These are phyloP conservation scores for Groenewaldozyma auringiensis DNA, from an alignment of 1,139 yeast species.

Conservation along the genomic window DNA sequence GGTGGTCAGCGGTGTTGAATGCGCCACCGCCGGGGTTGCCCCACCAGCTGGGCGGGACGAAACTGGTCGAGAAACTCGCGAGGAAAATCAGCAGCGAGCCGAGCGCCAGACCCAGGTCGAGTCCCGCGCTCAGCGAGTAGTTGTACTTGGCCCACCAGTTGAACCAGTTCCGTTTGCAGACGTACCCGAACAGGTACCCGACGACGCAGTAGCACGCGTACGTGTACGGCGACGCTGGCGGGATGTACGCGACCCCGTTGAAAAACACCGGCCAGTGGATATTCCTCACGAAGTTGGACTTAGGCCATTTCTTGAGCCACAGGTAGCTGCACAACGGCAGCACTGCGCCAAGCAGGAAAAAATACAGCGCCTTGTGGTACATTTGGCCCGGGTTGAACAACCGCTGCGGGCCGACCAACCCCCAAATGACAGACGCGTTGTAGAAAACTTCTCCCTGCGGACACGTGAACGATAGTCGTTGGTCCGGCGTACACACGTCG, in stretches of 20 bases:
- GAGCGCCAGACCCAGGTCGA: conserved; percentile 51
- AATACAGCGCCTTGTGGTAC: conserved; percentile 37
- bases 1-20: conserved; percentile 22
- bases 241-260: conserved; percentile 42
- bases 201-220: conserved; percentile 43
- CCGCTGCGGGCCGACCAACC: conserved; percentile 52
- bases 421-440: conserved; percentile 58
- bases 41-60: conserved; percentile 49
- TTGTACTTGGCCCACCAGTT: conserved; percentile 64
- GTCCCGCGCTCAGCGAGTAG: conserved; percentile 50
- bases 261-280: conserved; percentile 47
- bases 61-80: conserved; percentile 33
- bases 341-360: conserved; percentile 42
- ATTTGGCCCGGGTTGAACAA: conserved; percentile 35
- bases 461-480: conserved; percentile 42
- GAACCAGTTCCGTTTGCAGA: conserved; percentile 43
- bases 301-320: conserved; percentile 43
- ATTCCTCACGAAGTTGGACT: conserved; percentile 35
- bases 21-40: conserved; percentile 32
- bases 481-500: conserved; percentile 42
- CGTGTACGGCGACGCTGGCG: conserved; percentile 49
- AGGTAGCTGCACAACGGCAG: conserved; percentile 42
- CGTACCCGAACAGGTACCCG: conserved; percentile 46
- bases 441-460: conserved; percentile 44
- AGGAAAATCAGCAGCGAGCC: conserved; percentile 44